Evolutionary conservation across 768 basidiomycete species (phyloP).

Genomic region (Naematelia encephala): DNA sequence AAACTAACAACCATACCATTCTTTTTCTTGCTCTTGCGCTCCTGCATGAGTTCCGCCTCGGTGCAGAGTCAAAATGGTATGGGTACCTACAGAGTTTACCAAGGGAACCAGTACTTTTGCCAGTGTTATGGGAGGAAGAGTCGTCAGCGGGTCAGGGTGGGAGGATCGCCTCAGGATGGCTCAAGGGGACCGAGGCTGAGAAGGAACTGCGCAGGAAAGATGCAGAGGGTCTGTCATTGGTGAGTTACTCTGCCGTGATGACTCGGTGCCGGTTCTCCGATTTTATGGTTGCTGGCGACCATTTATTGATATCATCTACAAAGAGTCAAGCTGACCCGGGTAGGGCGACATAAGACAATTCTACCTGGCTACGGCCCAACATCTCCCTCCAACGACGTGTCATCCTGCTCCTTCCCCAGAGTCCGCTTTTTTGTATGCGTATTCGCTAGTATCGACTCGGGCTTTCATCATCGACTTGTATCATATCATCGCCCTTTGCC

Average conservation of each 20-base stretch:
- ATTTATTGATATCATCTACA: too few relatives aligned
- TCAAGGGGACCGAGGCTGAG: slow-evolving; percentile 42
- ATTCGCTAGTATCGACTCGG: slow-evolving; percentile 70
- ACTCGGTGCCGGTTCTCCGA: too few relatives aligned
- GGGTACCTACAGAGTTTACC: slow-evolving; percentile 51
- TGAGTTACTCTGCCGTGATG: slow-evolving; percentile 14
- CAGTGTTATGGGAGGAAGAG: slow-evolving; percentile 48
- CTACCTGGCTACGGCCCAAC: background rate
- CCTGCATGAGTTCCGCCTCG: slow-evolving; percentile 46
- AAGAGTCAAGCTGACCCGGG: background rate
- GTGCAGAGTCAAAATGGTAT: slow-evolving; percentile 37
- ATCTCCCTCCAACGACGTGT: slow-evolving; percentile 18
- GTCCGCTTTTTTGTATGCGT: slow-evolving; percentile 57
- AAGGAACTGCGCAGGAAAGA: slow-evolving; percentile 28
- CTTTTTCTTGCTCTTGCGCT: slow-evolving; percentile 45
- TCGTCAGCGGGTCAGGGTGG: slow-evolving; percentile 30
- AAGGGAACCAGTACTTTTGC: slow-evolving; percentile 32
- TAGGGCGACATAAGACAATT: background rate
- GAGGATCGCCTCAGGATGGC: slow-evolving; percentile 30
- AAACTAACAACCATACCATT: slow-evolving; percentile 15
- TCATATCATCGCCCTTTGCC: slow-evolving; percentile 77
- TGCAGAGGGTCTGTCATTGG: slow-evolving; percentile 25
- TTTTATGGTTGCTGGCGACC: too few relatives aligned
- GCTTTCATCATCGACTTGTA: slow-evolving; percentile 80
- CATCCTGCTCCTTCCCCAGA: slow-evolving; percentile 23